Base-by-base conservation (phyloP, 2,329 filamentous ascomycete genomes). In the Trichoderma citrinoviride region DNA sequence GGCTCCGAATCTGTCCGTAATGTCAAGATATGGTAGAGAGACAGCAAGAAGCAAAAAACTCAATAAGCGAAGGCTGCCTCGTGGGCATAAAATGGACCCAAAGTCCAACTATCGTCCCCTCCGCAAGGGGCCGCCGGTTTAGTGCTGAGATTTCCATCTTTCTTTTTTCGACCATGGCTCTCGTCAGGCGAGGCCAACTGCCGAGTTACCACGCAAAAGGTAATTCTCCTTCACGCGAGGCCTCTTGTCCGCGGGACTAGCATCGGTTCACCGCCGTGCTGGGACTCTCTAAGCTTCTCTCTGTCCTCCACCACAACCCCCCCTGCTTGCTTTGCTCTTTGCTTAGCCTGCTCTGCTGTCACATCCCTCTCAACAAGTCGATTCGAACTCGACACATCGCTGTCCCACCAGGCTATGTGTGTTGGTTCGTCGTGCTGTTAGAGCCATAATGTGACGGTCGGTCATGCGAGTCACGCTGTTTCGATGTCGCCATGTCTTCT, bases 401-500 rank as follows among this genome's bases (percentile, higher is more conserved):
- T 52, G 43, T 47, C 27, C 43, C 37, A 44, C 44, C 57, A 46
- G n/a, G 49, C 7, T 2, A 19, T 40, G 27, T 14, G 33, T 37
- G 33, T 37, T 37, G 33, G 33, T 37, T 37, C 33, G 33, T 37
- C 2, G 33, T 54, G 49, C 43, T 40, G 43, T 44, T 40, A n/a
- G 52, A 47, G 64, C 56, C 57, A 52, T n/a, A 66, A 64, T 64
- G 64, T 66, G 64, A 66, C 52, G 46, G 44, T 43, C 29, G 19
- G 50, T n/a, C 56, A 55, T 65, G 56, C 64, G 56, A 65, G 64
- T 66, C 58, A 66, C 44, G 50, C 64, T 57, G 56, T 65, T 43
- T 54, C 23, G 15, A 49, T 50, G 57, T 56, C 41, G 49, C 64
- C 33, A 56, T 63, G 57, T 49, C n/a, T 25, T 29, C 50, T 65